Evolutionary conservation across 2,329 filamentous ascomycete species (phyloP), one percentile per base, ranked within the genome.

Genomic region (Sphaerostilbella broomeana): DNA sequence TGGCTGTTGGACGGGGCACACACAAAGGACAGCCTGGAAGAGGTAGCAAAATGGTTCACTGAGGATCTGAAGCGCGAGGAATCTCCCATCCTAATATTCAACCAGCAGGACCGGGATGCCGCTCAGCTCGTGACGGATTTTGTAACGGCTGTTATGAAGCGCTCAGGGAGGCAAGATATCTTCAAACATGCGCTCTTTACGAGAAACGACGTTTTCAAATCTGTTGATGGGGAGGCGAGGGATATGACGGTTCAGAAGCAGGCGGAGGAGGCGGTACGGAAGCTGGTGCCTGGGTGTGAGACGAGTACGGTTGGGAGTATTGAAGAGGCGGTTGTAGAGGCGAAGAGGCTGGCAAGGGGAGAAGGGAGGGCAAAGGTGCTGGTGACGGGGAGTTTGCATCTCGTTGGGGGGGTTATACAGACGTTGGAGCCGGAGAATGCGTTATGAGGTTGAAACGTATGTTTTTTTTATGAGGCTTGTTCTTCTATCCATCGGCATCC

Each of bases 1-100:
- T 95, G 89, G 87, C 79, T 83, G 48, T 77, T 95, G 12, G 89
- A 95, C 53, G 87, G 89, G 3, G 89, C 86, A 2, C 89, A 95
- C 57, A 95, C 89, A 0, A 69, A 80, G 16, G 88, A 95, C 51
- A 94, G 86, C 51, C 78, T 95, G 47, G 72, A 77, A 37, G 73
- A 86, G 28, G 84, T 84, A 9, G 86, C 79, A 3, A 70, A 69
- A 48, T 95, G 89, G 89, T 90, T 90, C 52, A 75, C 75, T 2
- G 63, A 62, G 6, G 64, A 70, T 33, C 53, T 72, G n/a, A 55
- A 41, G 6, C 27, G 47, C 1, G 43, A 46, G 0, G 55, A 57
- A 6, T 37, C 48, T 18, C 61, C 67, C 30, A 67, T 86, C 0
- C 65, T 97, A 31, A 73, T 97, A 33, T 97, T 97, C 70, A 95